Evolutionary conservation across 2,329 filamentous ascomycete species (phyloP), one percentile per base, ranked within the genome.

Genomic region (Pseudogymnoascus sp.): DNA sequence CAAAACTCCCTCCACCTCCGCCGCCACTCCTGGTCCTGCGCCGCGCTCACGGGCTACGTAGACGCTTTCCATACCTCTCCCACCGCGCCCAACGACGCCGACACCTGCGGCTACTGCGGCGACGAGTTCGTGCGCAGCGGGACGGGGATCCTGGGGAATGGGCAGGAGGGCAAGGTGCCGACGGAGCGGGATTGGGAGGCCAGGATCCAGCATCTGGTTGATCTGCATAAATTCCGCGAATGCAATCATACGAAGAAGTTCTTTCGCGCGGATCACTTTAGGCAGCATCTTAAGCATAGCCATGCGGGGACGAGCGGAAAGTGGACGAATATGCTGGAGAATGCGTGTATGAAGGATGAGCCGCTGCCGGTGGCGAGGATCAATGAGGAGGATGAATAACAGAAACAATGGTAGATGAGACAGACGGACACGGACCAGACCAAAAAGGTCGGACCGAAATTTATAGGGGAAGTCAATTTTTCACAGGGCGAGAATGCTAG

Each of bases 231-330:
- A 74, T 99, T 96, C 74, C 87, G 92, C 67, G 95, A 97, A 78
- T 99, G 95, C 83, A 99, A 99, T 75, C 92, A 95, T 71, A 89
- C 90, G 69, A 99, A 99, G 81, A 97, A 97, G 75, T 99, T 99
- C 75, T 99, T 90, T 79, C 86, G 95, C 38, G 95, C 95, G 36
- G 95, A 99, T 75, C 95, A 99, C 75, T 99, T 99, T 81, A 87
- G 95, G 65, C 95, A 99, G 76, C 95, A 99, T 77, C 81, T 99
- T 64, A 99, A 97, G 80, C 95, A 99, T 75, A 97, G 92, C 74
- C 95, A 97, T 77, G 91, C 90, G 38, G 95, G 95, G 37, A 93
- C 91, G 0, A 97, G 92, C 75, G 95, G 95, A 34, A 97, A 97
- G 76, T 99, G 95, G 95, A 99, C 95, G 11, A 97, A 97, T 76